Conservation (phyloP, 352 stramenopile species). For the Phytopythium chamaehyphon region DNA sequence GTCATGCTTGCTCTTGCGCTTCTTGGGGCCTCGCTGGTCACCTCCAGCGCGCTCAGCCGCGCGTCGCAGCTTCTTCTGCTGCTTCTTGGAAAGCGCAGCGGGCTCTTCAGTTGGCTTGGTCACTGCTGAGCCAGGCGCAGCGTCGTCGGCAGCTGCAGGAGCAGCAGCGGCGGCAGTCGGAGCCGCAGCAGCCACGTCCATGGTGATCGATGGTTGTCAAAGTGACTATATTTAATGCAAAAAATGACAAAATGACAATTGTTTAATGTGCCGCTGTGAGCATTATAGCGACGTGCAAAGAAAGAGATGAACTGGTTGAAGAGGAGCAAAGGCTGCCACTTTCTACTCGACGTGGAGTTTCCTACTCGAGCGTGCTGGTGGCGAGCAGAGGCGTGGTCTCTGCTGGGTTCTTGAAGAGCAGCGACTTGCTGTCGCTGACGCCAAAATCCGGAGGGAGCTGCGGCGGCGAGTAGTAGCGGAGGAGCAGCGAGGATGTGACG, state of each 20-base stretch:
- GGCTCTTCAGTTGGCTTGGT: conserved; percentile 3
- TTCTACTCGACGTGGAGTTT: background rate
- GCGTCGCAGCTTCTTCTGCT: conserved; percentile 41
- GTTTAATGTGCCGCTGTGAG: no score
- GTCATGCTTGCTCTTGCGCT: conserved; percentile 47
- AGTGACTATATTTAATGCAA: background rate
- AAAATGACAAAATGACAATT: background rate
- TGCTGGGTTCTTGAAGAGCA: conserved; percentile 81
- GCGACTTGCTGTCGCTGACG: conserved; percentile 64
- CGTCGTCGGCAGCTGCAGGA: background rate
- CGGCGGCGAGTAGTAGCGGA: conserved; percentile 90
- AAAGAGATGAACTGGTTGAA: no score
- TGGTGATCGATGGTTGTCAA: background rate
- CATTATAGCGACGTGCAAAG: no score
- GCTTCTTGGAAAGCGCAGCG: conserved; percentile 29
- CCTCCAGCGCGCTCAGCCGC: conserved; percentile 12
- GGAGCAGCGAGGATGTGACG: conserved; percentile 91
- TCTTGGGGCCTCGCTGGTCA: conserved; percentile 34
- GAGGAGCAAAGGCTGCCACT: background rate
- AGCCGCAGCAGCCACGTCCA: background rate
- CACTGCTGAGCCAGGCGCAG: background rate
- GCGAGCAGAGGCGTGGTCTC: conserved; percentile 67
- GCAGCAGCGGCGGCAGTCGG: background rate
- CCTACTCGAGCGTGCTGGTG: conserved; percentile 58
- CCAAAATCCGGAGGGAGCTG: conserved; percentile 52